Evolutionary conservation across 495 filamentous ascomycete species (phyloP), one percentile per base, ranked within the genome.

Genomic region (Podospora tetraspora): DNA sequence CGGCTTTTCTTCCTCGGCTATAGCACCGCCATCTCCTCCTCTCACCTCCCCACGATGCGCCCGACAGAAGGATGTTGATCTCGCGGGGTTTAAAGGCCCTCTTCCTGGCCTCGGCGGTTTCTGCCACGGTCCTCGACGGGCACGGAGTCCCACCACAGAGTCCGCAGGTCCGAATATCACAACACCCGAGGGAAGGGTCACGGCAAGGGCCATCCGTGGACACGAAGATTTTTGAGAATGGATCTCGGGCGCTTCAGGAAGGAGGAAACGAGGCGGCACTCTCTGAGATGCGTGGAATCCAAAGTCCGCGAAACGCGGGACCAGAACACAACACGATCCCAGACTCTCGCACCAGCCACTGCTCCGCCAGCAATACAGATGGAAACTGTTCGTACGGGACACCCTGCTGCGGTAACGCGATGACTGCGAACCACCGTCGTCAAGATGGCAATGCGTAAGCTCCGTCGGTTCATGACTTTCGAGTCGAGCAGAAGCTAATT

Each of bases 1-100:
- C 52, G 57, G 27, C 21, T 58, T 37, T 52, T 69, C 59, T 58
- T 59, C 57, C 30, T 57, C 59, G 22, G 34, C 30, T 37, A 22
- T 56, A 11, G 24, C 21, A 25, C 16, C 32, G 30, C 66, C 25
- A 62, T 32, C 52, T 43, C 25, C 58, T 16, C 37, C 8, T 43
- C 62, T 59, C 52, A 19, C 32, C 61, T 59, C 16, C 60, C 22
- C 66, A 73, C 63, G 63, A 70, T 70, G 71, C 65, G 52, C 62
- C 52, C 24, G 66, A 52, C 63, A 60, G 63, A 68, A 73, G 69
- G 12, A 73, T 73, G 71, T 68, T 70, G 62, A 64, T 68, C 64
- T 64, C 66, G 30, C 61, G 71, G 71, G 68, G 71, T 70, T 67
- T 73, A 61, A 60, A 57, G 34, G 52, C 66, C 66, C 68, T 73